These are phyloP conservation scores for Magnusiomyces tetraspermus DNA, from an alignment of 1,139 yeast genomes.

Conservation along the genomic window DNA sequence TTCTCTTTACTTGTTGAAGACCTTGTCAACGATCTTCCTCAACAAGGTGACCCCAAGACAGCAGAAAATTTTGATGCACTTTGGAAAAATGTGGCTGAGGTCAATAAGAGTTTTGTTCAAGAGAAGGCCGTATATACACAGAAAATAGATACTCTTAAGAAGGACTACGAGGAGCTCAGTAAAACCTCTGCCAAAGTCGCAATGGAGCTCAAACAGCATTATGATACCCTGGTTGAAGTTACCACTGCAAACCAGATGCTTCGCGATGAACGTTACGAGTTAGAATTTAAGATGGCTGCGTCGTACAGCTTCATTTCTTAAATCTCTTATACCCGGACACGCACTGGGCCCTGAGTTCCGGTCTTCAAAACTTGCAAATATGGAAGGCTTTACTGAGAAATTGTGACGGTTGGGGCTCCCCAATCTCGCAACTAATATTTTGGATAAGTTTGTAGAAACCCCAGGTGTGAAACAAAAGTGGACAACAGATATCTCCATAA, in stretches of 20 bases:
- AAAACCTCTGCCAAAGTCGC: too few species aligned
- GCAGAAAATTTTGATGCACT: too few species aligned
- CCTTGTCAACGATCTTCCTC: too few species aligned
- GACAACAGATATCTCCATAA: neutral
- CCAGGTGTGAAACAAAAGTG: neutral
- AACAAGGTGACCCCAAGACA: too few species aligned
- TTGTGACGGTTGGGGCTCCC: neutral
- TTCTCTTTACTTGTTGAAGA: too few species aligned
- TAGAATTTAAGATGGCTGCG: slow-evolving; percentile 1
- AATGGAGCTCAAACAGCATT: too few species aligned
- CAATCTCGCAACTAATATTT: neutral
- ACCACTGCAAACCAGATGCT: slow-evolving; percentile 3
- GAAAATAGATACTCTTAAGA: too few species aligned
- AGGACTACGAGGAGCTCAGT: too few species aligned
- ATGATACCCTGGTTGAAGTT: neutral
- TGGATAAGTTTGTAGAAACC: too few species aligned
- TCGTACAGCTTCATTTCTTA: neutral
- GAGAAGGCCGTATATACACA: too few species aligned
- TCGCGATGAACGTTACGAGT: neutral
- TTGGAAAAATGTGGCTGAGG: too few species aligned
- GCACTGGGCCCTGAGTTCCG: neutral
- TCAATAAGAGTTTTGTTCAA: too few species aligned
- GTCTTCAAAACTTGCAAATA: neutral
- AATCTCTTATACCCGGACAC: neutral
- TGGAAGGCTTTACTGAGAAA: neutral